These are phyloP conservation scores for Lecanicillium sp. DNA, from an alignment of 2,329 filamentous ascomycete species.

Conservation along the genomic window DNA sequence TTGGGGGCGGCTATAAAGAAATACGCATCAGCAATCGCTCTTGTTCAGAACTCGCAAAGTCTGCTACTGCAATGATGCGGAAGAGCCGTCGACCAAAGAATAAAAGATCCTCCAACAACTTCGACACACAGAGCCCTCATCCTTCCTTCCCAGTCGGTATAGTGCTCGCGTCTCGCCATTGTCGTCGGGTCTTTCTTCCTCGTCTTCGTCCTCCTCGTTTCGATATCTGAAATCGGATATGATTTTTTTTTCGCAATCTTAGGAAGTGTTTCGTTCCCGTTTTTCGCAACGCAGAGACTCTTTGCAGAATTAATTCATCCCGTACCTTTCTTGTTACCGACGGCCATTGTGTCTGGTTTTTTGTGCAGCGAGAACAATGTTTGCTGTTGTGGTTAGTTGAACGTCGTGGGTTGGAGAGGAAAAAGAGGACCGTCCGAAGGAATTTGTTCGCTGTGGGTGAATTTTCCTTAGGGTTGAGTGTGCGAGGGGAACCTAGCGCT, in stretches of 20 bases:
- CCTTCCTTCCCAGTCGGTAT: neutral
- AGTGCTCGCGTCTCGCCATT: neutral
- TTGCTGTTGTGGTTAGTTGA: slow-evolving; percentile 21
- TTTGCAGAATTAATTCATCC: slow-evolving; percentile 23
- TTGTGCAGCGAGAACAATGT: slow-evolving; percentile 21
- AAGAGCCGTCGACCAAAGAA: neutral
- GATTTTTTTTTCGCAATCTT: no score
- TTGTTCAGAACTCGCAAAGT: slow-evolving; percentile 67
- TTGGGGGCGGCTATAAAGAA: slow-evolving; percentile 53
- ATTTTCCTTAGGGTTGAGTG: slow-evolving; percentile 23
- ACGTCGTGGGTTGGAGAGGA: slow-evolving; percentile 17
- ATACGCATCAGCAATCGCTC: slow-evolving; percentile 66
- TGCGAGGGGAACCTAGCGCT: neutral
- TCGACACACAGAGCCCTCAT: neutral
- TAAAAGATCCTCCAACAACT: neutral
- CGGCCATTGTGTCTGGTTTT: slow-evolving; percentile 28
- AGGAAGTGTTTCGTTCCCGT: slow-evolving; percentile 7
- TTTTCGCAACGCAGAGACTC: neutral
- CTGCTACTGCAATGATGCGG: slow-evolving; percentile 63
- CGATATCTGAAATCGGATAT: slow-evolving; percentile 7
- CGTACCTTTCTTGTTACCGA: slow-evolving; percentile 43
- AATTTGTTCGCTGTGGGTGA: slow-evolving; percentile 19
- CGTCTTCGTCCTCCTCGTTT: slow-evolving; percentile 1
- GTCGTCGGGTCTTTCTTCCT: no score
- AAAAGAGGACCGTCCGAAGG: neutral